Percentiles rank a stretch among this genome's conserved stretches.
phyloP scores from a whole-genome alignment of 192 early-diverging fungal genomes.

The Chytriomyces confervae region DNA sequence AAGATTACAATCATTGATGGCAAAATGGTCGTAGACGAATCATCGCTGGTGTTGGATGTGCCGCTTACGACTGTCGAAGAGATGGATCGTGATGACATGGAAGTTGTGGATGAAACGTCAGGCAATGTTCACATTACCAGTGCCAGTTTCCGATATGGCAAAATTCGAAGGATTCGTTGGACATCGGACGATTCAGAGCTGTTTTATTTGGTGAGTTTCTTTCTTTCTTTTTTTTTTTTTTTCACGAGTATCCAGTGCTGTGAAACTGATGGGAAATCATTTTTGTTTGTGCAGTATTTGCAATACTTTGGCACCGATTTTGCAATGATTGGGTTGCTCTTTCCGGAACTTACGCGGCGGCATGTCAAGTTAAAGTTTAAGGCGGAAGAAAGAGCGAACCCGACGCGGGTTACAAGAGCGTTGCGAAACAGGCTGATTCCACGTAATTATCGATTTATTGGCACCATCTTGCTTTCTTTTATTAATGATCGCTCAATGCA shows the following conservation, averaged over 20 bases:
- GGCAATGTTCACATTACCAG: conserved; percentile 8
- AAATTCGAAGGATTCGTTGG: conserved; percentile 7
- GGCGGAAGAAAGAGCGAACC: conserved; percentile 12
- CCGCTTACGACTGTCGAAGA: not conserved
- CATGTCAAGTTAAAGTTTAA: conserved; percentile 31
- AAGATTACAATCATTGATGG: conserved; percentile 16
- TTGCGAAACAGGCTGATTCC: conserved; percentile 3
- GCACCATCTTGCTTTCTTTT: not conserved
- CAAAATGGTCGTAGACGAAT: conserved; percentile 11
- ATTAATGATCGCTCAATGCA: not conserved
- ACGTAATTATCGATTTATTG: conserved; percentile 19
- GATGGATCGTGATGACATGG: conserved; percentile 5
- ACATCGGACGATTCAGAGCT: conserved; percentile 2
- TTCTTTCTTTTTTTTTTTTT: too few species aligned
- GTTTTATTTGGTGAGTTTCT: conserved; percentile 15
- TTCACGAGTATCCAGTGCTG: too few species aligned
- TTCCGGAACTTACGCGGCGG: conserved; percentile 12
- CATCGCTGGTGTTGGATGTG: not conserved
- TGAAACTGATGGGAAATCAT: too few species aligned
- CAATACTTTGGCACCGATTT: conserved; percentile 32
- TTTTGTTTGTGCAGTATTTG: not conserved
- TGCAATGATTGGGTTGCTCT: conserved; percentile 14
- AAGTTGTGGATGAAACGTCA: conserved; percentile 23
- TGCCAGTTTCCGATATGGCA: not conserved
- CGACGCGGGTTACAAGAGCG: not conserved